Evolutionary conservation across 1,139 yeast genomes (phyloP), one percentile per base, ranked within the genome.

Genomic region (Candida smagusa): DNA sequence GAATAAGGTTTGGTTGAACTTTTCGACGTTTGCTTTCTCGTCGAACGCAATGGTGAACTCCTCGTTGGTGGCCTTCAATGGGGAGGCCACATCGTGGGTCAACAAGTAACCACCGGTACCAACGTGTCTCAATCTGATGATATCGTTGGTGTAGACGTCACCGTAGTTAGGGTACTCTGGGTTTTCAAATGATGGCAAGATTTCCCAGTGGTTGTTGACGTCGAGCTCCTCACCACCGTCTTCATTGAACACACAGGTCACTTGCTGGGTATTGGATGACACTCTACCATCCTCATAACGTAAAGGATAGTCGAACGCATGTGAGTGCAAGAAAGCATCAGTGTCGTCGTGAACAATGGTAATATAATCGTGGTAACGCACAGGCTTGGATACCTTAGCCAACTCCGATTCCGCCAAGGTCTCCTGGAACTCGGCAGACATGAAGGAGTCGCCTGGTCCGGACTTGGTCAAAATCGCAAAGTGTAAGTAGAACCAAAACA

Each of bases 231-330:
- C 65, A 6, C 39, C 38, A 21, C 39, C 43, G 11, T 63, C 68
- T 3, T 41, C 36, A 33, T 57, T 56, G 30, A 53, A 47, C 39
- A 79, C 78, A 48, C 88, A 87, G 6, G 97, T 89, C 24, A 92
- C 96, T 63, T 88, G 96, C 65, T 92, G 98, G 40, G 95, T 92
- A 59, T 87, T 86, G 8, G 97, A 89, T 1, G 97, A 90, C 37
- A 92, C 73, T 65, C 99, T 82, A 9, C 98, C 98, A 58, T 92
- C 97, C 39, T 88, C 97, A 58, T 92, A 92, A 58, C 97, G 81
- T 52, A 89, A 69, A 28, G 99, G 99, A 59, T 92, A 92, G 9
- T 50, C 58, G 26, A 67, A 73, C 9, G 59, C 53, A 54, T 89
- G 97, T 1, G 98, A 92, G 59, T 92, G 97, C 52, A 92, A 74